Evolutionary conservation across 768 basidiomycete genomes (phyloP), one percentile per base, ranked within the genome.

Genomic region (Pulveroboletus frians): DNA sequence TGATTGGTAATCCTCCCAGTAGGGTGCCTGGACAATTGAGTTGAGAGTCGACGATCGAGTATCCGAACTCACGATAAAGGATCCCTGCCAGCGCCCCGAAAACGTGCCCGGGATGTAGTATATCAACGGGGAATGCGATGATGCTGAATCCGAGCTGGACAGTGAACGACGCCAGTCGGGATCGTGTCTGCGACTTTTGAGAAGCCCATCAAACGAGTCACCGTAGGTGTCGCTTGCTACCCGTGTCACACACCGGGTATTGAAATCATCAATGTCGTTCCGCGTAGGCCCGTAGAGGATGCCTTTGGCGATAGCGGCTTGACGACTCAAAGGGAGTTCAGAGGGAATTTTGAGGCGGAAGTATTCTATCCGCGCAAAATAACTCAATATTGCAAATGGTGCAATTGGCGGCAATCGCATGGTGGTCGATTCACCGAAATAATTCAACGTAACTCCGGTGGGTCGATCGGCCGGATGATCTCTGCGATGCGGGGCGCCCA

Each of bases 1-100:
- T 8, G 61, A 53, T 34, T 55, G 53, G 50, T 76, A 78, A 26
- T 63, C 62, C n/a, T 70, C 65, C 17, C 65, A 49, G 56, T 52
- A 71, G 5, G 74, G 72, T 11, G 69, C 64, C 78, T 78, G 30
- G n/a, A 46, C 36, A 39, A 46, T 23, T 49, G 43, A 51, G 47
- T 21, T 32, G 15, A 26, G 20, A 51, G 41, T 15, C 27, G 39
- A 42, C 9, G 9, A 34, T 50, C 20, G 26, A 47, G 39, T 43
- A 10, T 18, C 30, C 9, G 26, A 18, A 53, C 73, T 47, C 53
- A 80, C 79, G 11, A 78, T 70, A 35, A 66, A 71, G 9, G 77
- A 74, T 3, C 78, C 78, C 46, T 72, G 69, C 77, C 77, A 81
- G 32, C 60, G 64, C 17, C 79, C 80, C 3, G 71, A 70, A 23